Evolutionary conservation across 306 rosid species (phyloP).

Genomic region (Aeschynomene evenia): DNA sequence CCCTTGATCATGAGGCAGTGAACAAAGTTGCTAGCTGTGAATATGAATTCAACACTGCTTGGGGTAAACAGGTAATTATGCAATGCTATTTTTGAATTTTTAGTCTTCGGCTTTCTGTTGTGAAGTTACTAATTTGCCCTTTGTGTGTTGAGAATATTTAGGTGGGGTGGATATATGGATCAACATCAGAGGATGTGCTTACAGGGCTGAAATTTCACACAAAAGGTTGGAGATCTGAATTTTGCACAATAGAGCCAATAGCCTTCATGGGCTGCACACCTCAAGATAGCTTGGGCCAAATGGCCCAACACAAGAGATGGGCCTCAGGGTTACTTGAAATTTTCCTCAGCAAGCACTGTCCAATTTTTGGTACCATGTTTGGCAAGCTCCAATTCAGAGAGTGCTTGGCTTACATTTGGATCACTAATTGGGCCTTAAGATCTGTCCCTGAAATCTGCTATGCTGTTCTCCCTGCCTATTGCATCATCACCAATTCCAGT

Average conservation of each 20-base stretch:
- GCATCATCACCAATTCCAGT: constrained; percentile 54
- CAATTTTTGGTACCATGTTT: constrained; percentile 43
- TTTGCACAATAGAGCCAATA: constrained; percentile 36
- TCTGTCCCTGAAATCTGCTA: constrained; percentile 52
- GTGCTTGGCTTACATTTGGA: constrained; percentile 46
- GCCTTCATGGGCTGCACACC: constrained; percentile 68
- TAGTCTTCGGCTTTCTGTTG: background rate
- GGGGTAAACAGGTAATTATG: constrained; percentile 72
- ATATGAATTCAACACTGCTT: constrained; percentile 52
- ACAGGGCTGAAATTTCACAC: constrained; percentile 57
- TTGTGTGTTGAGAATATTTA: background rate
- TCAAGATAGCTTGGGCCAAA: constrained; percentile 26
- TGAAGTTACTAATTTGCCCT: background rate
- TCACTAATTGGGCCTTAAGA: constrained; percentile 38
- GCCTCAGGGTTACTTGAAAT: constrained; percentile 50
- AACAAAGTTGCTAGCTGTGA: constrained; percentile 40
- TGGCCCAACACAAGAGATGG: constrained; percentile 71
- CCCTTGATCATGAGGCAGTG: constrained; percentile 38
- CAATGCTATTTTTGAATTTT: background rate
- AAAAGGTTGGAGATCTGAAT: constrained; percentile 70
- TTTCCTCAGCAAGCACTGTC: constrained; percentile 47
- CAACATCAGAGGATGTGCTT: constrained; percentile 52
- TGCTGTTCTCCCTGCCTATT: constrained; percentile 50
- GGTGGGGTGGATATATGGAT: constrained; percentile 52
- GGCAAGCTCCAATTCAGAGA: constrained; percentile 58